Percentiles rank a stretch among this genome's conserved stretches.
Conservation (phyloP, 176 grass and related monocot genomes). For the Oryza brachyantha region DNA sequence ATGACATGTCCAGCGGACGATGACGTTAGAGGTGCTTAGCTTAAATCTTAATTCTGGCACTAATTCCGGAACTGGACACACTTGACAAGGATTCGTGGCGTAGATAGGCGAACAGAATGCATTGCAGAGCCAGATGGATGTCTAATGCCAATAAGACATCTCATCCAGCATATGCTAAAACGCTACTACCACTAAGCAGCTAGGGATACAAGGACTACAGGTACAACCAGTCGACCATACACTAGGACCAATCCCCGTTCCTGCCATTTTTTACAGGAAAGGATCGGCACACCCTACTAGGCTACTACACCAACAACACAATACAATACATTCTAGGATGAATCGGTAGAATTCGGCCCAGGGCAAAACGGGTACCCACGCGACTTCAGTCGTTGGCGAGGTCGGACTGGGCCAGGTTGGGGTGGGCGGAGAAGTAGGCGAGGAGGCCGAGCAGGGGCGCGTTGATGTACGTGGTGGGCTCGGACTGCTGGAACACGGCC, state of each 20-base stretch:
- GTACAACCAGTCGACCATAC: neutral
- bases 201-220: too few relatives aligned
- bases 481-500: conserved; percentile 77
- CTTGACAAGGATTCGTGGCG: neutral
- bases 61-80: neutral
- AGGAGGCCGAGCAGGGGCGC: conserved; percentile 74
- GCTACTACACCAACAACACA: too few relatives aligned
- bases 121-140: neutral
- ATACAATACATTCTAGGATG: too few relatives aligned
- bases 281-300: conserved; percentile 22
- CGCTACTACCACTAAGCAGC: too few relatives aligned
- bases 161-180: neutral
- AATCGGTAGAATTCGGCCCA: too few relatives aligned
- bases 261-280: conserved; percentile 58
- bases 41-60: neutral
- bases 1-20: conserved; percentile 16
- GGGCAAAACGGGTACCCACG: neutral
- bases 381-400: neutral
- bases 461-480: conserved; percentile 93
- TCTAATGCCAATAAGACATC: neutral
- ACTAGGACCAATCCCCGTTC: conserved; percentile 44
- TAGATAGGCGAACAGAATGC: neutral
- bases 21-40: neutral
- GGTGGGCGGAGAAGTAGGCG: conserved; percentile 78
- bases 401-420: conserved; percentile 30